Conservation (phyloP, 225 moss, liverwort and hornwort genomes). For the Lunularia cruciata region DNA sequence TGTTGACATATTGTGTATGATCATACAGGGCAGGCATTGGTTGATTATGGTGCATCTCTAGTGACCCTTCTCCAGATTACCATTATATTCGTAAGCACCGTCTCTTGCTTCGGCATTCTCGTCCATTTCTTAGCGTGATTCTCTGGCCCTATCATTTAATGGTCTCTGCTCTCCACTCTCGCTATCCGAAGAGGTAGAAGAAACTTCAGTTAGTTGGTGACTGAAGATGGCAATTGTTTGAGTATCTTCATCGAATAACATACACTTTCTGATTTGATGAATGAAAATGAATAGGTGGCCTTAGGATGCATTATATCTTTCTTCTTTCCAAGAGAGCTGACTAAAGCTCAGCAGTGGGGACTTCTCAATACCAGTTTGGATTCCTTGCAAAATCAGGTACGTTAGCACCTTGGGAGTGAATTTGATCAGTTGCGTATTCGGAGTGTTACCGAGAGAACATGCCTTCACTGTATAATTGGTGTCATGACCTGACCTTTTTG, state of each 20-base stretch:
- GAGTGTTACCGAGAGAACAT: too few species aligned
- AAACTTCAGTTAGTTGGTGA: too few species aligned
- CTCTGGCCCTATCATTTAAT: neutral
- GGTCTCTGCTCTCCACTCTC: neutral
- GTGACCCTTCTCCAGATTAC: conserved; percentile 37
- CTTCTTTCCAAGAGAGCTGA: conserved; percentile 26
- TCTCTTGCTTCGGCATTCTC: neutral
- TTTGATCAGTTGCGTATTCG: too few species aligned
- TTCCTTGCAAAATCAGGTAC: conserved; percentile 16
- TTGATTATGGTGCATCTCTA: conserved; percentile 38
- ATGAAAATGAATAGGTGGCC: conserved; percentile 17
- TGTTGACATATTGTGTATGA: neutral
- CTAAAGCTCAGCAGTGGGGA: conserved; percentile 18
- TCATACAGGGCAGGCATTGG: conserved; percentile 42
- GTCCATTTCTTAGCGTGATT: too few species aligned
- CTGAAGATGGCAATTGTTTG: too few species aligned
- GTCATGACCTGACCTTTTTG: too few species aligned
- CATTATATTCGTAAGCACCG: conserved; percentile 25
- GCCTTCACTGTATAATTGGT: too few species aligned
- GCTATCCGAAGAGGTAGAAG: too few species aligned
- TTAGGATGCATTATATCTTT: conserved; percentile 37
- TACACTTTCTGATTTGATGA: neutral
- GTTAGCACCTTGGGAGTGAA: too few species aligned
- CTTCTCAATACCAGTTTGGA: conserved; percentile 11
- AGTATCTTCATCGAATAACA: neutral